phyloP scores from a whole-genome alignment of 148 eudicot genomes.

The Heliamphora exappendiculata region DNA sequence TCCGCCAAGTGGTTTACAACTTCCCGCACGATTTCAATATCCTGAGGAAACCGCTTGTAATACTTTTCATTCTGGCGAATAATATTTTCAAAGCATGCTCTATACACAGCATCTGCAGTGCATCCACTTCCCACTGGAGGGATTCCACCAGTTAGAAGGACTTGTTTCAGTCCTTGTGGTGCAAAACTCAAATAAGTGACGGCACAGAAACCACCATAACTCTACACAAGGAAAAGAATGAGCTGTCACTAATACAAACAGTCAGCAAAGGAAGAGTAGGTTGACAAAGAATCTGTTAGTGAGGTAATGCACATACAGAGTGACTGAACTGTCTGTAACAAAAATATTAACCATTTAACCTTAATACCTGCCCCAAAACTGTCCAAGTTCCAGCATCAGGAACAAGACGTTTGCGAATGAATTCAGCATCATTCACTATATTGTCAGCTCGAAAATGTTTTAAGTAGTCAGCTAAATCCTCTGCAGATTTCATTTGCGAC shows the following conservation, averaged over 20 bases:
- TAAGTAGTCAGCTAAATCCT: slow-evolving; percentile 60
- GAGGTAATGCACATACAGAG: not conserved
- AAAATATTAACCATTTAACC: not conserved
- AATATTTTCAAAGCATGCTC: slow-evolving; percentile 58
- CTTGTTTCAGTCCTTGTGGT: slow-evolving; percentile 86
- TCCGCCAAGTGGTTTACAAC: slow-evolving; percentile 60
- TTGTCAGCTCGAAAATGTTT: slow-evolving; percentile 85
- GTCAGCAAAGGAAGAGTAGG: not conserved
- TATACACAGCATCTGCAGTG: slow-evolving; percentile 74
- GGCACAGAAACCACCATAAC: slow-evolving; percentile 94
- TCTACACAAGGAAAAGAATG: slow-evolving; percentile 39
- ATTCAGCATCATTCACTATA: slow-evolving; percentile 88
- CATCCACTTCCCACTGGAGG: slow-evolving; percentile 78
- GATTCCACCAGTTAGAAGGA: slow-evolving; percentile 84
- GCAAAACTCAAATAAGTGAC: slow-evolving; percentile 93
- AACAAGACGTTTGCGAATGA: slow-evolving; percentile 66
- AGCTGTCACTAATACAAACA: not conserved
- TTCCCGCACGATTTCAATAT: slow-evolving; percentile 61
- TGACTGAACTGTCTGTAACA: not conserved
- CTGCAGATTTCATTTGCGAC: slow-evolving; percentile 67
- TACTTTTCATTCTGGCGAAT: slow-evolving; percentile 69
- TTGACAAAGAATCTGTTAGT: not conserved
- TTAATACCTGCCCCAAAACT: slow-evolving; percentile 78
- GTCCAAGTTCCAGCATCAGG: slow-evolving; percentile 84
- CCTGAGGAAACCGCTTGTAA: slow-evolving; percentile 85